These are phyloP conservation scores for Vicia villosa DNA, from an alignment of 306 rosid species.

Conservation along the genomic window DNA sequence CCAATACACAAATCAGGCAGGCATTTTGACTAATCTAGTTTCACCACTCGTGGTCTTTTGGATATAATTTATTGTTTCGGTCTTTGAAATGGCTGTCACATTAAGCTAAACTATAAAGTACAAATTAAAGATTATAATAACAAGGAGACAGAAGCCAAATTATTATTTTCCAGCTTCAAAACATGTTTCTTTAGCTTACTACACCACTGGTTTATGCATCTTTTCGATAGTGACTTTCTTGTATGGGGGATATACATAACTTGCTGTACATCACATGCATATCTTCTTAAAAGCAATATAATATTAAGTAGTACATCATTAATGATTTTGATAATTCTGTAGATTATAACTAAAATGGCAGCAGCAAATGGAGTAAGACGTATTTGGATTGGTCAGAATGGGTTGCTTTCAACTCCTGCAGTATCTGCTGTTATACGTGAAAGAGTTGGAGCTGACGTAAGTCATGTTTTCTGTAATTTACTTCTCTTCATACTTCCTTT, in stretches of 20 bases:
- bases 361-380: conserved; percentile 96
- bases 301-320: not conserved
- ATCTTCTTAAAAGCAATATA: conserved; percentile 17
- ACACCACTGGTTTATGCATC: conserved; percentile 10
- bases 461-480: conserved; percentile 39
- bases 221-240: conserved; percentile 6
- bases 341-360: conserved; percentile 89
- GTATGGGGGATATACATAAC: not conserved
- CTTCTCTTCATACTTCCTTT: not conserved
- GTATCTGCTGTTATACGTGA: conserved; percentile 96
- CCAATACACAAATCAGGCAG: not conserved
- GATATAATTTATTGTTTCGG: not conserved
- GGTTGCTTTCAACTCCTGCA: conserved; percentile 98
- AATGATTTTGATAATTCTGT: conserved; percentile 36
- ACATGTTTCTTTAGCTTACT: conserved; percentile 28
- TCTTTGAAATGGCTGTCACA: conserved; percentile 15
- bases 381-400: conserved; percentile 94
- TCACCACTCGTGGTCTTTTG: conserved; percentile 9
- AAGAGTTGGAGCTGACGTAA: conserved; percentile 86
- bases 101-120: not conserved
- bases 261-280: conserved; percentile 6
- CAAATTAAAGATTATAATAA: not conserved
- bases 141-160: conserved; percentile 14
- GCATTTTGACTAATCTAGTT: conserved; percentile 20
- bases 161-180: conserved; percentile 10